Conservation (phyloP, 1,284 basidiomycete species). For the Inonotus hispidus region DNA sequence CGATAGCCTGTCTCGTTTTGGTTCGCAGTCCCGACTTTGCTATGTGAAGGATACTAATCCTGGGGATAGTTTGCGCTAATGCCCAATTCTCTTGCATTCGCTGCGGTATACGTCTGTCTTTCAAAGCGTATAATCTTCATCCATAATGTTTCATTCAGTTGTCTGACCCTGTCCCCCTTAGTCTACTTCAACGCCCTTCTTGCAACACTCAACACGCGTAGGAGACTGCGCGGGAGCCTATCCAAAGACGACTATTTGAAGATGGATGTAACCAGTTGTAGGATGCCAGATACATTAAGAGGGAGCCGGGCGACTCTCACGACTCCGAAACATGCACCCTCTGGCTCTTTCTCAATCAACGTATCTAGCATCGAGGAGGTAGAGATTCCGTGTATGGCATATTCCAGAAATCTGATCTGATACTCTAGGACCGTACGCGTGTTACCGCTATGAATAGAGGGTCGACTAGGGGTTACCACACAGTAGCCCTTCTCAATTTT, state of each 20-base stretch:
- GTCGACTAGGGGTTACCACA: too few relatives aligned
- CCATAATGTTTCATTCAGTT: neutral
- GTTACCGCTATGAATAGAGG: too few relatives aligned
- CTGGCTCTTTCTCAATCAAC: too few relatives aligned
- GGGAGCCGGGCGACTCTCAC: too few relatives aligned
- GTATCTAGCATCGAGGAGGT: too few relatives aligned
- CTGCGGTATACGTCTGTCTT: neutral
- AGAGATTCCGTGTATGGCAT: too few relatives aligned
- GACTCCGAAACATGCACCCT: too few relatives aligned
- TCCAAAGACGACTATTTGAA: neutral
- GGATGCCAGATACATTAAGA: too few relatives aligned
- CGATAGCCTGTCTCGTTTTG: neutral
- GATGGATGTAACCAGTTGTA: too few relatives aligned
- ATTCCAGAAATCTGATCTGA: too few relatives aligned
- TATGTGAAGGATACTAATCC: neutral
- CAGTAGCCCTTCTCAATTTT: too few relatives aligned
- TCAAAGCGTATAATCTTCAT: neutral
- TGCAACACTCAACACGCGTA: neutral
- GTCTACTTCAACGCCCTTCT: constrained; percentile 10
- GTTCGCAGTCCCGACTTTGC: neutral
- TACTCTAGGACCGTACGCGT: too few relatives aligned
- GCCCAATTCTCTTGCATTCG: neutral
- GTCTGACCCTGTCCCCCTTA: neutral
- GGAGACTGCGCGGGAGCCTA: neutral
- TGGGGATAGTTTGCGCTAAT: neutral